Percentiles rank a stretch among this genome's conserved stretches.
These are phyloP conservation scores for Sordariomycetes sp. DNA, from an alignment of 2,329 filamentous ascomycete genomes.

Conservation along the genomic window DNA sequence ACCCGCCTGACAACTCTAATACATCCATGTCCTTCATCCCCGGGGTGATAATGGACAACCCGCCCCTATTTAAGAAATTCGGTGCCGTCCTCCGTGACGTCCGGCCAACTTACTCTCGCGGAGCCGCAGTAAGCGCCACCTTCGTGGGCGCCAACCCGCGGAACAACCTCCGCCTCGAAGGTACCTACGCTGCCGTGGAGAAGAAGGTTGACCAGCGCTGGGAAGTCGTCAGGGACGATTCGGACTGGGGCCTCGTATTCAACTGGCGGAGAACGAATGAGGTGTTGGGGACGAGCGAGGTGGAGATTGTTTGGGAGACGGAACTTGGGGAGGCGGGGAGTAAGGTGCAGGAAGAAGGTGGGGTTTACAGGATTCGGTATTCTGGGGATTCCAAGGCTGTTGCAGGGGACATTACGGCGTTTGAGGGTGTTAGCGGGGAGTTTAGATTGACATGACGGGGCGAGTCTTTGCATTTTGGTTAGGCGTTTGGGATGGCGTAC, in stretches of 20 bases:
- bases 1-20: constrained; percentile 68
- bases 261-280: constrained; percentile 65
- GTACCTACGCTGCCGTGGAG: constrained; percentile 71
- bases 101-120: constrained; percentile 42
- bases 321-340: constrained; percentile 31
- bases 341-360: constrained; percentile 34
- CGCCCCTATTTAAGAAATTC: constrained; percentile 56
- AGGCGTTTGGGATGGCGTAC: background rate
- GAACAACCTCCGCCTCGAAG: constrained; percentile 72
- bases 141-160: constrained; percentile 86
- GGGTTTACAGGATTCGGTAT: constrained; percentile 67
- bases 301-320: constrained; percentile 71
- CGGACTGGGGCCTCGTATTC: constrained; percentile 76
- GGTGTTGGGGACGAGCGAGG: constrained; percentile 65
- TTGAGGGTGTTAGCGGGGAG: constrained; percentile 53
- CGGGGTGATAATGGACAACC: constrained; percentile 63
- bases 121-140: constrained; percentile 50
- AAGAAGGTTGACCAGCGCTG: constrained; percentile 42
- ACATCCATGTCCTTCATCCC: constrained; percentile 72
- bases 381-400: constrained; percentile 68
- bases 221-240: constrained; percentile 58
- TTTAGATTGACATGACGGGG: constrained; percentile 23
- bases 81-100: constrained; percentile 54
- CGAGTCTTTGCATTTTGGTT: background rate
- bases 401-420: constrained; percentile 51